These are phyloP conservation scores for Cyclotella cryptica DNA, from an alignment of 108 stramenopile genomes.

Conservation along the genomic window DNA sequence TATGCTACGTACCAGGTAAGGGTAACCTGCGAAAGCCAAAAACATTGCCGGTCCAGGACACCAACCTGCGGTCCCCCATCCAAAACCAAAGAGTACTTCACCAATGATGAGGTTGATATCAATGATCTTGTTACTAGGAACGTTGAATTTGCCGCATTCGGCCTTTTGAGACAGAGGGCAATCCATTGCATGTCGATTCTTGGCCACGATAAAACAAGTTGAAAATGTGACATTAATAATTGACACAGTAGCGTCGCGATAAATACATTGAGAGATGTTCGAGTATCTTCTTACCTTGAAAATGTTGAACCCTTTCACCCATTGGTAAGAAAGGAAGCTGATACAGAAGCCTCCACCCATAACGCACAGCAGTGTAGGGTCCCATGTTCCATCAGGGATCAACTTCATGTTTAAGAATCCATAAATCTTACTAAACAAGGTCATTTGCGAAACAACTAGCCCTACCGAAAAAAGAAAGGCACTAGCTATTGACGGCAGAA, in stretches of 20 bases:
- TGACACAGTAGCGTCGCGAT: neutral
- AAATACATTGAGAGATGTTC: neutral
- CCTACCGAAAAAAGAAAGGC: slow-evolving; percentile 54
- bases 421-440: slow-evolving; percentile 67
- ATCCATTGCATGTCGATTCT: slow-evolving; percentile 47
- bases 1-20: slow-evolving; percentile 9
- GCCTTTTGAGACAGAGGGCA: slow-evolving; percentile 46
- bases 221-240: neutral
- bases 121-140: slow-evolving; percentile 58
- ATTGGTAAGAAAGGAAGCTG: slow-evolving; percentile 72
- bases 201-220: neutral
- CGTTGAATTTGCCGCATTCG: slow-evolving; percentile 39
- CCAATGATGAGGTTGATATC: slow-evolving; percentile 60
- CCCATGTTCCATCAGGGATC: slow-evolving; percentile 66
- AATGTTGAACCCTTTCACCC: slow-evolving; percentile 55
- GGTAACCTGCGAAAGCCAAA: slow-evolving; percentile 47
- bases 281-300: slow-evolving; percentile 36
- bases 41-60: slow-evolving; percentile 75
- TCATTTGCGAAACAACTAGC: slow-evolving; percentile 73
- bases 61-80: slow-evolving; percentile 66
- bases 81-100: slow-evolving; percentile 60
- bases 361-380: slow-evolving; percentile 79
- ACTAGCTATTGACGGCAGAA: slow-evolving; percentile 30
- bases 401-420: slow-evolving; percentile 69
- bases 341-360: slow-evolving; percentile 80